phyloP scores from a whole-genome alignment of 768 basidiomycete species.

The Lactifluus subvellereus region DNA sequence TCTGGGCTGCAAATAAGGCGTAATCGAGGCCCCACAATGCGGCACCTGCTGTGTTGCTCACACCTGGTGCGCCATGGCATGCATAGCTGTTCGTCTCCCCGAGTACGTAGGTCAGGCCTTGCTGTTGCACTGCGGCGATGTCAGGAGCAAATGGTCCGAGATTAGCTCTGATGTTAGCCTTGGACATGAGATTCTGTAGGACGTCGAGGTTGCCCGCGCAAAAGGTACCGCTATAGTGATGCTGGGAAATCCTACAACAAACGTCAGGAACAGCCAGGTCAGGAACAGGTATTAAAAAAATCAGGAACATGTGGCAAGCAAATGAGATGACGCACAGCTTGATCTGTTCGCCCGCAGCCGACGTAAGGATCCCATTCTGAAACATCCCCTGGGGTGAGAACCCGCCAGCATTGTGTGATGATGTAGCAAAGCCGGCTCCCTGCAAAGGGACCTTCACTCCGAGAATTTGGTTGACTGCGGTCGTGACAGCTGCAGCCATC shows the following conservation, averaged over 20 bases:
- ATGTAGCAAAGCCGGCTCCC: constrained; percentile 45
- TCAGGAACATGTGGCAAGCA: constrained; percentile 5
- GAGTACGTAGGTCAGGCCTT: constrained; percentile 51
- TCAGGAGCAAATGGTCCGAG: constrained; percentile 47
- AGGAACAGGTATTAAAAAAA: neutral
- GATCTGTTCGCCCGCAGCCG: constrained; percentile 41
- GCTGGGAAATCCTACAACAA: constrained; percentile 46
- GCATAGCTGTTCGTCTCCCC: constrained; percentile 37
- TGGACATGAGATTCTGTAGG: constrained; percentile 62
- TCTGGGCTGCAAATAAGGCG: constrained; percentile 49
- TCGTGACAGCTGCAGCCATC: constrained; percentile 45
- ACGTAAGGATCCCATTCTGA: constrained; percentile 39
- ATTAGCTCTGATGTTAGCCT: constrained; percentile 49
- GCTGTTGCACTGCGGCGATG: constrained; percentile 42
- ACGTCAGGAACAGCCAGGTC: neutral
- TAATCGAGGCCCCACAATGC: constrained; percentile 67
- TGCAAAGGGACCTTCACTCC: constrained; percentile 39
- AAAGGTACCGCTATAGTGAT: constrained; percentile 52
- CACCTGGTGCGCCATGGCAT: constrained; percentile 44
- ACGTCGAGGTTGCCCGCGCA: constrained; percentile 49
- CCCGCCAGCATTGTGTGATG: constrained; percentile 38
- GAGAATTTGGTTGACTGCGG: constrained; percentile 36
- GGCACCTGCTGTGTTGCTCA: constrained; percentile 66
- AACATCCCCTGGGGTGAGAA: constrained; percentile 58
- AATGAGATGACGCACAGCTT: constrained; percentile 36